Base-by-base conservation (phyloP, 2,329 filamentous ascomycete species). In the Purpureocillium takamizusanense region DNA sequence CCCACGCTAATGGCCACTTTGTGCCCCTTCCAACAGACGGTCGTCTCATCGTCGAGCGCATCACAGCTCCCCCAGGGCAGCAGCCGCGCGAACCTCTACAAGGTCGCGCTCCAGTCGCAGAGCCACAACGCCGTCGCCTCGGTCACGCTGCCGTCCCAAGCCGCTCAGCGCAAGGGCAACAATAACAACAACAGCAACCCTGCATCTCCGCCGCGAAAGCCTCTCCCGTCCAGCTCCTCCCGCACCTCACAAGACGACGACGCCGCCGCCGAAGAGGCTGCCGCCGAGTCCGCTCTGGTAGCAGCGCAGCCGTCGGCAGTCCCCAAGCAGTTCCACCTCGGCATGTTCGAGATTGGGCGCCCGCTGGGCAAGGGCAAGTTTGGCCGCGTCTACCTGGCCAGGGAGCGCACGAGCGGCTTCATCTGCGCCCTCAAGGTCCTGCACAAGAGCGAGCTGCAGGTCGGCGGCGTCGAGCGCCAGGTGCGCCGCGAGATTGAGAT, bases 1-100 rank as follows among this genome's bases (percentile, higher is more conserved):
- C n/a, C 35, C 62, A 67, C 45, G 66, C 65, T 40, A 46, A 66
- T 10, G 4, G 7, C 7, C 21, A 11, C 2, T 13, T 25, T 10
- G 5, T 25, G n/a, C n/a, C n/a, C n/a, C n/a, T n/a, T 5, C 21
- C 21, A 25, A 28, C 39, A 63, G 69, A 46, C 48, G 13, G 37
- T 47, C 10, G 37, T 49, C 8, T 39, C n/a, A n/a, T n/a, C 46
- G 8, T 46, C 55, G 7, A 44, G 43, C 57, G 64, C 57, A 50
- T 57, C 62, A 17, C 64, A 75, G 45, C 51, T 69, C 29, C 48
- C 64, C 12, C 70, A 74, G 40, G 72, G 69, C 51, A 69, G 70
- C 36, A 82, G 74, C 54, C 76, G 88, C 48, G 76, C 87, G 43
- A 92, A 92, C 49, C 77, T 95, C 38, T 79, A 90, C 63, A 95